phyloP scores from a whole-genome alignment of 1,139 yeast genomes.

The Citeromyces hawaiiensis region DNA sequence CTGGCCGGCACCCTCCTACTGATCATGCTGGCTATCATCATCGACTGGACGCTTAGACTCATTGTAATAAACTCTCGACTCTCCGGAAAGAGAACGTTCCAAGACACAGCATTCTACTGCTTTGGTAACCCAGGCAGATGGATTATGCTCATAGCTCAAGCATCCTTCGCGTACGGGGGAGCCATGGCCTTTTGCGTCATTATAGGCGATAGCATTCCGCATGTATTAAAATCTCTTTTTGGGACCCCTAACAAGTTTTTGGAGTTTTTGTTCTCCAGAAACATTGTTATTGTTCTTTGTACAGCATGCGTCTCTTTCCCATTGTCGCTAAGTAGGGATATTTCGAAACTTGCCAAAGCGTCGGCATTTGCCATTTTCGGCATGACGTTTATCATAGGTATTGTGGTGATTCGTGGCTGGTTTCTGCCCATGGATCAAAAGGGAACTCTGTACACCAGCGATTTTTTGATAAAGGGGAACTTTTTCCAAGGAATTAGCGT shows the following conservation, averaged over 20 bases:
- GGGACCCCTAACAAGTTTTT: slow-evolving; percentile 30
- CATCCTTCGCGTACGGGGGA: slow-evolving; percentile 89
- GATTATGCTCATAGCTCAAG: slow-evolving; percentile 60
- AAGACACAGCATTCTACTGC: slow-evolving; percentile 72
- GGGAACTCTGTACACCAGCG: slow-evolving; percentile 28
- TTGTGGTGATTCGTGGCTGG: slow-evolving; percentile 70
- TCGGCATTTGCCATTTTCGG: slow-evolving; percentile 78
- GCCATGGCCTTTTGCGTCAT: slow-evolving; percentile 89
- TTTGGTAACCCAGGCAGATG: slow-evolving; percentile 66
- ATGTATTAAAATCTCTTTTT: slow-evolving; percentile 60
- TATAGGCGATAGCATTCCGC: slow-evolving; percentile 92
- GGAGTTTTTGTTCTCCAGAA: slow-evolving; percentile 48
- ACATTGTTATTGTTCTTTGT: slow-evolving; percentile 53
- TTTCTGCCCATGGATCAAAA: slow-evolving; percentile 30
- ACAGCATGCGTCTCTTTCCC: slow-evolving; percentile 74
- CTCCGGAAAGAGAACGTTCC: slow-evolving; percentile 68
- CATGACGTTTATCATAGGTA: slow-evolving; percentile 64
- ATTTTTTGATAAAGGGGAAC: slow-evolving; percentile 47
- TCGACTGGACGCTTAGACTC: slow-evolving; percentile 77
- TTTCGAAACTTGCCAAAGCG: slow-evolving; percentile 79
- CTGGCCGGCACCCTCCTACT: slow-evolving; percentile 59
- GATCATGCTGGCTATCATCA: slow-evolving; percentile 46
- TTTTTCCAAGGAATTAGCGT: slow-evolving; percentile 85
- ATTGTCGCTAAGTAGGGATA: slow-evolving; percentile 65
- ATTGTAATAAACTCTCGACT: slow-evolving; percentile 77